phyloP scores from a whole-genome alignment of 129 eudicot species.

The Daucus carota region DNA sequence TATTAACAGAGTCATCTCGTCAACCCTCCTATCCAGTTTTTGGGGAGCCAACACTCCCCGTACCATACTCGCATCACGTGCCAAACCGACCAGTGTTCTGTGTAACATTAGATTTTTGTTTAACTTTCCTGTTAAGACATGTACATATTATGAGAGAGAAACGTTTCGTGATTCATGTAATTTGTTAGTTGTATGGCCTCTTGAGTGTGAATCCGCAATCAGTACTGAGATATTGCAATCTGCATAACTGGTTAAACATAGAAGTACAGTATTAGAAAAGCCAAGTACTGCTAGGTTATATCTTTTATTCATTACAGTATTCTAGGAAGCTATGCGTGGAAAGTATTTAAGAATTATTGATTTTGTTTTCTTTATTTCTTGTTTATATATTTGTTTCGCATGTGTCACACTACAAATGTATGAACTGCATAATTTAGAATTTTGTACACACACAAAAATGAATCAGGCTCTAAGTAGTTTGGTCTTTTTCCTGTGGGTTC shows the following conservation, averaged over 20 bases:
- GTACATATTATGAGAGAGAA: neutral
- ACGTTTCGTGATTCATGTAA: neutral
- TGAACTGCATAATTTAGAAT: neutral
- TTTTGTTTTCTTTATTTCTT: too few species aligned
- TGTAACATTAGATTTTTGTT: neutral
- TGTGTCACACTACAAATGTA: neutral
- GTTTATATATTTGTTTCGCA: neutral
- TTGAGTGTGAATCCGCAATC: neutral
- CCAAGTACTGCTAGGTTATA: neutral
- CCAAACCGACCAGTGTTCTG: neutral
- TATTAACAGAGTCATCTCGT: neutral
- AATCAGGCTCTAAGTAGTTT: neutral
- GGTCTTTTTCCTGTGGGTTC: neutral
- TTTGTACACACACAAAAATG: neutral
- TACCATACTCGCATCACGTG: neutral
- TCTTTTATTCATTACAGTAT: neutral
- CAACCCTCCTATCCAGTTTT: neutral
- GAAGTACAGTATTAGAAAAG: neutral
- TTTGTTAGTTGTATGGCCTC: neutral
- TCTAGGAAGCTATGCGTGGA: neutral
- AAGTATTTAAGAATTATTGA: too few species aligned
- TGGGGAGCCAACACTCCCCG: neutral
- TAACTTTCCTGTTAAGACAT: neutral
- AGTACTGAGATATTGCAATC: neutral
- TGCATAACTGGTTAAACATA: neutral